A percentile compares a stretch with the other conserved stretches of the same genome.
Conservation (phyloP, 805 yeast genomes). For the Schwanniomyces vanrijiae region DNA sequence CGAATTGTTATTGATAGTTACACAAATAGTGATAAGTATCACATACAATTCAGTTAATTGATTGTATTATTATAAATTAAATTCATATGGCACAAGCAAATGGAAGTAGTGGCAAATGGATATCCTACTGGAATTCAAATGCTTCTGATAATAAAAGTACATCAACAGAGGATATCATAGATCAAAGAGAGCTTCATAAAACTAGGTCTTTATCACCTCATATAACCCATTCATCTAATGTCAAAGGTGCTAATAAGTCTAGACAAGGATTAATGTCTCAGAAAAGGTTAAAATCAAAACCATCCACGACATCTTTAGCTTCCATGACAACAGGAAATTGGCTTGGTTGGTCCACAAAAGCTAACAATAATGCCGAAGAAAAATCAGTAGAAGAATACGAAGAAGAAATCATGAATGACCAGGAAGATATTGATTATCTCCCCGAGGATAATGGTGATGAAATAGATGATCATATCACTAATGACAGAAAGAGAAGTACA, state of each 20-base stretch:
- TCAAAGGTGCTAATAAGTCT: neutral
- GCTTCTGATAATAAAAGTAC: neutral
- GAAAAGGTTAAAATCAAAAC: slow-evolving; percentile 9
- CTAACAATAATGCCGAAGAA: slow-evolving; percentile 6
- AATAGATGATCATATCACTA: slow-evolving; percentile 27
- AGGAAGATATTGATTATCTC: slow-evolving; percentile 11
- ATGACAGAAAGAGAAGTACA: slow-evolving; percentile 19
- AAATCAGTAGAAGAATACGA: slow-evolving; percentile 6
- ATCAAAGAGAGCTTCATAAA: neutral
- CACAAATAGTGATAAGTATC: neutral
- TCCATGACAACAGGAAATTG: slow-evolving; percentile 26
- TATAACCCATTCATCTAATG: neutral
- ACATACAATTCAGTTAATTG: neutral
- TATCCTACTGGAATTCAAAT: slow-evolving; percentile 5
- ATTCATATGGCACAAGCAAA: slow-evolving; percentile 1
- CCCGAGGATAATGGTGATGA: slow-evolving; percentile 32
- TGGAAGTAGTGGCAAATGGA: slow-evolving; percentile 4
- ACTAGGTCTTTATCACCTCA: neutral
- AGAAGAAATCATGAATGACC: neutral
- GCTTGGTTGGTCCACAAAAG: slow-evolving; percentile 23
- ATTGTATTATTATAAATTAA: neutral
- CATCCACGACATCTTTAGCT: slow-evolving; percentile 23
- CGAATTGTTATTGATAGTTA: neutral
- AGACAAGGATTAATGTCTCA: neutral
- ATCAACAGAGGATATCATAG: neutral